A percentile compares a stretch with the other conserved stretches of the same genome.
Evolutionary conservation across 2,329 filamentous ascomycete species (phyloP).

Genomic region (Davidsoniella australis): DNA sequence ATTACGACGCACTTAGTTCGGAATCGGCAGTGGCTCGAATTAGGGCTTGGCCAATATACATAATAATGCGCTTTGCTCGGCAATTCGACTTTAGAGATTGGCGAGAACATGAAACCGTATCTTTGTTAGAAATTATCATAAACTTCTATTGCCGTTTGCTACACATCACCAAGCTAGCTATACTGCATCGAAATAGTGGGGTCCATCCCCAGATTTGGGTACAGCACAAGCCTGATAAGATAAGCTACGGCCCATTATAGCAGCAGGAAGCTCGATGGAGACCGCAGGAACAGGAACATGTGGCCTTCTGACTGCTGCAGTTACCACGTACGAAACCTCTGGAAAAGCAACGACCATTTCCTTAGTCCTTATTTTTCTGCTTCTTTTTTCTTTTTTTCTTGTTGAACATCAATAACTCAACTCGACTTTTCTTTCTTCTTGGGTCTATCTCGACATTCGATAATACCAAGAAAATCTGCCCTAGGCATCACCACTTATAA

Average conservation of each 20-base stretch:
- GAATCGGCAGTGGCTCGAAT: too few species aligned
- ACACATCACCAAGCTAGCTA: too few species aligned
- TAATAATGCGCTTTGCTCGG: too few species aligned
- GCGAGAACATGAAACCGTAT: too few species aligned
- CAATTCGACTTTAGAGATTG: too few species aligned
- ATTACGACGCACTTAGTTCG: too few species aligned
- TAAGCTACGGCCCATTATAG: not conserved
- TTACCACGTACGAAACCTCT: not conserved
- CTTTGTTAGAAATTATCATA: too few species aligned
- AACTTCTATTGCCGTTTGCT: too few species aligned
- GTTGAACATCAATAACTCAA: constrained; percentile 5
- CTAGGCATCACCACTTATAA: constrained; percentile 5
- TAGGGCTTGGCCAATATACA: too few species aligned
- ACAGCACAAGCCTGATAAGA: not conserved
- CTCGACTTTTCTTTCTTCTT: constrained; percentile 5
- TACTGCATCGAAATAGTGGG: too few species aligned
- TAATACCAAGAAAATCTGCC: not conserved
- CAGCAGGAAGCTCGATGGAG: not conserved
- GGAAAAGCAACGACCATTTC: not conserved
- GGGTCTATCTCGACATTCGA: too few species aligned
- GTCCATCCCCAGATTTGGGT: too few species aligned
- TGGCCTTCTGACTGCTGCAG: constrained; percentile 4
- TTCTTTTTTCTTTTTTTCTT: not conserved
- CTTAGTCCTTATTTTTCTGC: not conserved
- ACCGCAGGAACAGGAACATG: constrained; percentile 5